These are phyloP conservation scores for Flaveria robusta DNA, from an alignment of 129 eudicot species.

Conservation along the genomic window DNA sequence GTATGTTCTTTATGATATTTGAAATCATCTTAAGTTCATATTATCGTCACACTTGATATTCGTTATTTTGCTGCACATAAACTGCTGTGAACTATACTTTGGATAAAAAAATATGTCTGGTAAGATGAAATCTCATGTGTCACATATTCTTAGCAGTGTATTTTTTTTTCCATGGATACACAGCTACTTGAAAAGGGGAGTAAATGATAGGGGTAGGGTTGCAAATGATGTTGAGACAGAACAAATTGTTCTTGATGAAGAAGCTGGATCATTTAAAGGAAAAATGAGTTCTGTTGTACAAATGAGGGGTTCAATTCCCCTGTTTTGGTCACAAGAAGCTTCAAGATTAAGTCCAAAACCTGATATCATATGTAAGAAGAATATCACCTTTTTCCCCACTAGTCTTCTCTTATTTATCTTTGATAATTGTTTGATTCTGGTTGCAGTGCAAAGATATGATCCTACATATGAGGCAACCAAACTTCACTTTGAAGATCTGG, in stretches of 20 bases:
- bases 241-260: constrained; percentile 94
- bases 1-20: constrained; percentile 43
- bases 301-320: constrained; percentile 99
- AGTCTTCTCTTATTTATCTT: constrained; percentile 16
- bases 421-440: constrained; percentile 25
- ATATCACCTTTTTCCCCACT: constrained; percentile 9
- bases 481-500: constrained; percentile 86
- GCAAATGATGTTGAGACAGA: constrained; percentile 99
- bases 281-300: constrained; percentile 97
- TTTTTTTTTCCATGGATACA: constrained; percentile 40
- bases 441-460: constrained; percentile 88
- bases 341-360: constrained; percentile 96
- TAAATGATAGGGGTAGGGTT: constrained; percentile 91
- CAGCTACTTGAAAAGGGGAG: constrained; percentile 95
- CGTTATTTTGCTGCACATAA: constrained; percentile 8
- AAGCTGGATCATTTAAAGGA: constrained; percentile 81
- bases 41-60: constrained; percentile 19
- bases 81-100: not conserved
- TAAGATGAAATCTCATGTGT: constrained; percentile 3
- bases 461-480: constrained; percentile 95
- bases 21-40: constrained; percentile 13
- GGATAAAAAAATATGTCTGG: not conserved
- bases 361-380: constrained; percentile 81
- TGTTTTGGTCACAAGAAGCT: constrained; percentile 99
- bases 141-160: constrained; percentile 13